These are phyloP conservation scores for Trichoderma orchidacearum DNA, from an alignment of 495 filamentous ascomycete genomes.

Conservation along the genomic window DNA sequence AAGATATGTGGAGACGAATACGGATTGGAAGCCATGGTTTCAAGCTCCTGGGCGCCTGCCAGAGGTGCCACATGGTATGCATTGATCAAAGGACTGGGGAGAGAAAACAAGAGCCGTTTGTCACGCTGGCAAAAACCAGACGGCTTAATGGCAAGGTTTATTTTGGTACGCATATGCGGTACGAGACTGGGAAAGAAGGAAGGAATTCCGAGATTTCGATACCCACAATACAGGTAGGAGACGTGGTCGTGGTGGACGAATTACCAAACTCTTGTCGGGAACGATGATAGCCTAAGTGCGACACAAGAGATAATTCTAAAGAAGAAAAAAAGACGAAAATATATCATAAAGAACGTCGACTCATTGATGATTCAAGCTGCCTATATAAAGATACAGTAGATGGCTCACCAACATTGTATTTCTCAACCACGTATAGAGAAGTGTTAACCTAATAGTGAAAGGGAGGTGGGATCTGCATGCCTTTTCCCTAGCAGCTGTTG, in stretches of 20 bases:
- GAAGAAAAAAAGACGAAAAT: too few species aligned
- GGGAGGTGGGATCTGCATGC: too few species aligned
- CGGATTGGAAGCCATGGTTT: conserved; percentile 41
- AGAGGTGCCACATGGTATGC: conserved; percentile 92
- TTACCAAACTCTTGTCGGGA: neutral
- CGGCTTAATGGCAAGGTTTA: conserved; percentile 68
- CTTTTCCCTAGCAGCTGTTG: too few species aligned
- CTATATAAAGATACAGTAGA: too few species aligned
- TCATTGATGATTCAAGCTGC: too few species aligned
- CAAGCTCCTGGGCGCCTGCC: conserved; percentile 66
- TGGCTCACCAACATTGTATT: too few species aligned
- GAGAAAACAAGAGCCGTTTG: conserved; percentile 72
- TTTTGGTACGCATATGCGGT: conserved; percentile 70
- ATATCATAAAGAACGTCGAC: too few species aligned
- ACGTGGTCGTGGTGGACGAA: conserved; percentile 21
- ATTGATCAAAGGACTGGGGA: conserved; percentile 72
- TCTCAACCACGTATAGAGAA: too few species aligned
- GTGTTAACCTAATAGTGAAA: too few species aligned
- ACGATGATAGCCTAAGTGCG: neutral
- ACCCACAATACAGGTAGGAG: conserved; percentile 44
- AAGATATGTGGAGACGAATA: conserved; percentile 42
- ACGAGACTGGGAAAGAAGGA: conserved; percentile 17
- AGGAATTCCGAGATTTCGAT: conserved; percentile 20
- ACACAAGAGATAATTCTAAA: neutral
- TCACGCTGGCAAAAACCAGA: conserved; percentile 75